These are phyloP conservation scores for Fusarium acutatum DNA, from an alignment of 2,329 filamentous ascomycete genomes.

Conservation along the genomic window DNA sequence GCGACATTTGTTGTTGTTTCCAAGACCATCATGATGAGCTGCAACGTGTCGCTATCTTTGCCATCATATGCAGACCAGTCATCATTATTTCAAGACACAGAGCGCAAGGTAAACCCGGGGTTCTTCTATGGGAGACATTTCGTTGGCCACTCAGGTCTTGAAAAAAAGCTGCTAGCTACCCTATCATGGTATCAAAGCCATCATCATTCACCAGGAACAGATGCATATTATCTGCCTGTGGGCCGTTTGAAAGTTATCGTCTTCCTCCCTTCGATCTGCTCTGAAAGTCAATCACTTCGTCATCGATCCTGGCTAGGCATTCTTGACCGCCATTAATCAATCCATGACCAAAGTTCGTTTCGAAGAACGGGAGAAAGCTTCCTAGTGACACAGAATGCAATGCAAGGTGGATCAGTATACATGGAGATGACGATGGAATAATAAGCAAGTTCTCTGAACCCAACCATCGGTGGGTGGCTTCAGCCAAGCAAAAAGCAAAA, in stretches of 20 bases:
- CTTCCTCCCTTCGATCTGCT: constrained; percentile 1
- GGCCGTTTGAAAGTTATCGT: neutral
- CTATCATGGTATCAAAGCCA: neutral
- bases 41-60: neutral
- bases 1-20: neutral
- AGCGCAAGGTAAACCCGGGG: neutral
- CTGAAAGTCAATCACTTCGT: neutral
- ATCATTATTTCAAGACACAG: neutral
- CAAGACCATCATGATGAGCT: neutral
- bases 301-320: neutral
- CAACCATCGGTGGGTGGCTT: neutral
- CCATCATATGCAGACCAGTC: neutral
- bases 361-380: neutral
- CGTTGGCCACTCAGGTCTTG: neutral
- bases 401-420: neutral
- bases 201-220: neutral
- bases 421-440: constrained; percentile 8
- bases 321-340: constrained; percentile 28
- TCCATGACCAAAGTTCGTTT: neutral
- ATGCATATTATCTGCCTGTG: neutral
- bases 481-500: constrained; percentile 8
- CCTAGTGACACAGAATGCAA: constrained; percentile 1
- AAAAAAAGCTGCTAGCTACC: neutral
- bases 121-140: neutral
- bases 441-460: constrained; percentile 21